Evolutionary conservation across 805 yeast genomes (phyloP), one percentile per base, ranked within the genome.

Genomic region (Pichia paraexigua): DNA sequence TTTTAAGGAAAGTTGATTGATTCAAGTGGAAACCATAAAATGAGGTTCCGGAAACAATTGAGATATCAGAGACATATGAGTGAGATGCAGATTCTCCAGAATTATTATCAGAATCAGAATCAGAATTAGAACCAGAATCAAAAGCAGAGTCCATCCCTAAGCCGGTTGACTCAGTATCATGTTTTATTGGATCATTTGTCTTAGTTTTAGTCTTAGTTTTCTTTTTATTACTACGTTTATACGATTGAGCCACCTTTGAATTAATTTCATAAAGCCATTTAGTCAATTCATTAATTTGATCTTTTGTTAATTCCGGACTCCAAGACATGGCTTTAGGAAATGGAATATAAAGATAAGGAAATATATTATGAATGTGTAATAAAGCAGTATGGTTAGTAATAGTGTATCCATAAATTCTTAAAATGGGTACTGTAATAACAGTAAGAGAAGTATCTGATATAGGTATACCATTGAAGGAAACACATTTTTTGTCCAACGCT

Each of bases 1-100:
- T 77, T 64, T 89, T 90, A 59, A 86, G 77, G 60, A 79, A 85
- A 1, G 77, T 67, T n/a, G 71, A 59, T 69, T 80, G 77, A 0
- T 89, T 89, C 2, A 79, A 73, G 56, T 80, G 80, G 63, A 77
- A 92, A 0, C 98, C 98, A 63, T 94, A 94, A 46, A 91, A 84
- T 0, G 95, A 92, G 0, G 79, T 72, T 0, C 85, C 97, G 55
- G 81, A 80, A 49, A 95, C 85, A 0, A 87, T 53, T 0, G 82
- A 72, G 0, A 86, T 75, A 49, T 78, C 75, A 0, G 89, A 83
- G 42, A 86, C 68, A 59, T 71, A 83, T 10, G 47, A 47, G 15
- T 46, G 17, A 20, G 8, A n/a, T 9, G 27, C 12, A 3, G n/a
- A 35, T n/a, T 35, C 20, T 17, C 13, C 60, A 5, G 54, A 51